Conservation (phyloP, 352 stramenopile genomes). For the Phytophthora tubulina region DNA sequence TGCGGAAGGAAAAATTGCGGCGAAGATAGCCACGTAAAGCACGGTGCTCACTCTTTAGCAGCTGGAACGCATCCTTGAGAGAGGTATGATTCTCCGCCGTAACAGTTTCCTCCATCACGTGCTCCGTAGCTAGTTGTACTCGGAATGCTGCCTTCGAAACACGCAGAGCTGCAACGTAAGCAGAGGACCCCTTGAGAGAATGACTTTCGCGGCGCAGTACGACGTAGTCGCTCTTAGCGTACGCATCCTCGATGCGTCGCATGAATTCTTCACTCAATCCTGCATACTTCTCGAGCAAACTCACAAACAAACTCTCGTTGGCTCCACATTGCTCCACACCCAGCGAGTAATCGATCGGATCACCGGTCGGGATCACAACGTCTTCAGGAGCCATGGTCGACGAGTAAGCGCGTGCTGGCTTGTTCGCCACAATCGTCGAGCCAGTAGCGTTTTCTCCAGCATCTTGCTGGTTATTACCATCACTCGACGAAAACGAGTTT, state of each 20-base stretch:
- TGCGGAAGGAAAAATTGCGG: conserved; percentile 86
- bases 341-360: conserved; percentile 83
- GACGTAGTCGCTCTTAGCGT: conserved; percentile 59
- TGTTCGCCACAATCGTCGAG: conserved; percentile 39
- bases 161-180: conserved; percentile 84
- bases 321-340: conserved; percentile 86
- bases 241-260: conserved; percentile 76
- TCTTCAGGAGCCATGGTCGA: conserved; percentile 66
- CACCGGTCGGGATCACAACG: conserved; percentile 78
- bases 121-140: conserved; percentile 78
- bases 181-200: conserved; percentile 89
- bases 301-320: conserved; percentile 88
- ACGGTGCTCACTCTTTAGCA: conserved; percentile 81
- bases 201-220: conserved; percentile 81
- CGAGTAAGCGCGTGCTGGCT: conserved; percentile 53
- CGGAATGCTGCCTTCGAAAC: conserved; percentile 87
- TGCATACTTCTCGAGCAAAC: conserved; percentile 83
- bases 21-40: conserved; percentile 81
- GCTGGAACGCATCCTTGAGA: conserved; percentile 59
- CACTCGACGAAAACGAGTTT: conserved; percentile 36
- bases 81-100: conserved; percentile 43
- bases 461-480: conserved; percentile 38
- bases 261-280: conserved; percentile 80
- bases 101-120: conserved; percentile 71
- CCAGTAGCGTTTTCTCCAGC: conserved; percentile 30